phyloP scores from a whole-genome alignment of 352 stramenopile genomes.

The Nannochloropsis limnetica region DNA sequence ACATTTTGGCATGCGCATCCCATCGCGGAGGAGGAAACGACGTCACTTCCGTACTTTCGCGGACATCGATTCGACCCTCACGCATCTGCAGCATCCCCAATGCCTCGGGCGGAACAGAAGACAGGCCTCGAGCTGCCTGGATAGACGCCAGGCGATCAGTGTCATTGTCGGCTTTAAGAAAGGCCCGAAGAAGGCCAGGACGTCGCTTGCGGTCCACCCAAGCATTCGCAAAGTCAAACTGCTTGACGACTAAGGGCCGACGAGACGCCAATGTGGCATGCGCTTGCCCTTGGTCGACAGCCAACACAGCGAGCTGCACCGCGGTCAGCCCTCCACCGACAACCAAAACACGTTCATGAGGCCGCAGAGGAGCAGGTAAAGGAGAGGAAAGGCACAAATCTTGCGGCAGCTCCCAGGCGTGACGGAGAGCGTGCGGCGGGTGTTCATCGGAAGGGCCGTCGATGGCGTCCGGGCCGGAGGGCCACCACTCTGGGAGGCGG shows the following conservation, averaged over 20 bases:
- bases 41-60: background rate
- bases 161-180: background rate
- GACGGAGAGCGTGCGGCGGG: background rate
- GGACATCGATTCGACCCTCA: background rate
- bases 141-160: background rate
- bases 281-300: background rate
- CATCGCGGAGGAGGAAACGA: background rate
- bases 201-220: conserved; percentile 22
- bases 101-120: background rate
- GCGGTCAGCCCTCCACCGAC: background rate
- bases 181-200: background rate
- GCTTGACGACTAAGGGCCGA: background rate
- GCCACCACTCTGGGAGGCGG: conserved; percentile 12
- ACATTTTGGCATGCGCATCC: background rate
- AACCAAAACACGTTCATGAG: background rate
- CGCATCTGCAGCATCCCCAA: background rate
- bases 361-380: background rate
- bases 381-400: conserved; percentile 14
- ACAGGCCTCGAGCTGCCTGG: conserved; percentile 13
- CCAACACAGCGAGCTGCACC: background rate
- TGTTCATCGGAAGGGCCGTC: background rate
- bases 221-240: background rate
- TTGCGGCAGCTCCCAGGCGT: conserved; percentile 14
- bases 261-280: background rate
- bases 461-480: background rate